Conservation (phyloP, 176 grass and related monocot genomes). For the Aegilops tauschii region DNA sequence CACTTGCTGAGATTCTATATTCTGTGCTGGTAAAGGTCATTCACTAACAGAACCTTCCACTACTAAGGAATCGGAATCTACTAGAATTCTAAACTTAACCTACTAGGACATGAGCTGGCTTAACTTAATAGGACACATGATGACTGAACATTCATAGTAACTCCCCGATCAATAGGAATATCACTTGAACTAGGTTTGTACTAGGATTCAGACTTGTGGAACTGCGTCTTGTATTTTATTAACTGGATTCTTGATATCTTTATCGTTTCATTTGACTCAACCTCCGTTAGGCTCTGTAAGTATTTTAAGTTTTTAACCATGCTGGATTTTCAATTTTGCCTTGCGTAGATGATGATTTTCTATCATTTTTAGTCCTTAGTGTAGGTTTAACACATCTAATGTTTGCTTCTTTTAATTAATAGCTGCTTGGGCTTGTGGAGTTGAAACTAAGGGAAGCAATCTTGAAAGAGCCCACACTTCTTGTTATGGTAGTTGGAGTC, state of each 20-base stretch:
- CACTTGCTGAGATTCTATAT: background rate
- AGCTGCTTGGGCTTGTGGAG: conserved; percentile 82
- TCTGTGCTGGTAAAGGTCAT: too few species aligned
- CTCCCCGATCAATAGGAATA: background rate
- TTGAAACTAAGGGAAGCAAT: conserved; percentile 91
- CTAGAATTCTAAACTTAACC: background rate
- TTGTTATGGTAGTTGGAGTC: conserved; percentile 92
- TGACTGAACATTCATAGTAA: background rate
- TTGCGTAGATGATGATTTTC: background rate
- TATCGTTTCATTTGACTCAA: background rate
- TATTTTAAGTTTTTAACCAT: background rate
- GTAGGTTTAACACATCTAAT: background rate
- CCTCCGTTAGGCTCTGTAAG: background rate
- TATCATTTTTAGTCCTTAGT: conserved; percentile 14
- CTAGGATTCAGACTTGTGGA: background rate
- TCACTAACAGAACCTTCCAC: too few species aligned
- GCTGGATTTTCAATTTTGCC: background rate
- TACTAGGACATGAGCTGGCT: background rate
- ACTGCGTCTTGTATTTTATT: background rate
- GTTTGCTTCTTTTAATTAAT: conserved; percentile 13
- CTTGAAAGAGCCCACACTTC: conserved; percentile 87
- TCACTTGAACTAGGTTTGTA: background rate
- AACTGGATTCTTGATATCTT: background rate
- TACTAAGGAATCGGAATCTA: background rate
- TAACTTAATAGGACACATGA: background rate